Evolutionary conservation across 371 early-diverging fungal genomes (phyloP), one percentile per base, ranked within the genome.

Genomic region (Apophysomyces variabilis): DNA sequence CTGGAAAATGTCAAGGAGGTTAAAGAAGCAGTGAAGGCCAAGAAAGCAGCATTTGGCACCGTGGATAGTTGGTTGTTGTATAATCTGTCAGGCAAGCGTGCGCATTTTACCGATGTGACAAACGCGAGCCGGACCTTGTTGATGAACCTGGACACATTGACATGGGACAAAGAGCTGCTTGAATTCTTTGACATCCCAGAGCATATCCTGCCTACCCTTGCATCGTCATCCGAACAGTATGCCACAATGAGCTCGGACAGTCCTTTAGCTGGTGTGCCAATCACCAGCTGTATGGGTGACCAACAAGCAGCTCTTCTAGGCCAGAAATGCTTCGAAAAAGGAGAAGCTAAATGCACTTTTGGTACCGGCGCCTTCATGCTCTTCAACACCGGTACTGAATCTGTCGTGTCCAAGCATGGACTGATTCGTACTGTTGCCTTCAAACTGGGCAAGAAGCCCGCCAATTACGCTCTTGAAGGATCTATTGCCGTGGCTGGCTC

Each of bases 351-450:
- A 38, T 63, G 68, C 43, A 68, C 68, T 16, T 78, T 94, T 78
- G 96, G 96, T 38, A 96, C 96, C 5, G 96, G 96, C n/a, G 93
- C 94, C 69, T 96, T 96, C 74, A 89, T 96, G 92, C 79, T 96
- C 58, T 92, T 90, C 79, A 95, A 96, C 84, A 96, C 95, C n/a
- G 96, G 96, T 32, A 58, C 72, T 7, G 73, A 83, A 50, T 87
- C 89, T 26, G 88, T 93, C 57, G 71, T 85, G 50, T 94, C 95
- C 35, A 80, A 77, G 63, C 79, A 91, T 71, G 96, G 96, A 0
- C 83, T 96, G 38, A 74, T 96, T 39, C 93, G 95, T 1, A 96
- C 96, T 3, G 92, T 95, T 32, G 95, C 84, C 4, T 96, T 91
- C 77, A 81, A 95, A 71, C 85, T 96, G 36, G 95, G 95, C 8